Base-by-base conservation (phyloP, 768 basidiomycete species). In the Gautieria morchelliformis region DNA sequence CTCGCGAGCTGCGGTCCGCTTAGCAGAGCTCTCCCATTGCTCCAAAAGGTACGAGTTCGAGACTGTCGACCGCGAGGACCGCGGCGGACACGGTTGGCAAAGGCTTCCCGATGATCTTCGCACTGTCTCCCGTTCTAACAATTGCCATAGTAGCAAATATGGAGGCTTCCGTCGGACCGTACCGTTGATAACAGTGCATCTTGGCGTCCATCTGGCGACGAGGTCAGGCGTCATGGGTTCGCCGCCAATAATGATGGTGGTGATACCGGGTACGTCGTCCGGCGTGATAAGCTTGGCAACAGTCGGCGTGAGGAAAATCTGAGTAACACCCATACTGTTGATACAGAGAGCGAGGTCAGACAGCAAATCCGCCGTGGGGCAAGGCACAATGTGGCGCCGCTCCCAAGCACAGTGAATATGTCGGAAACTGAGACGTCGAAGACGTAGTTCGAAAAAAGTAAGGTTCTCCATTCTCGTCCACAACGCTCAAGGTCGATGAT, bases 1-100 rank as follows among this genome's bases (percentile, higher is more conserved):
- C 63, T 56, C 4, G 66, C 60, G 15, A 67, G 57, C 56, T 67
- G 66, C 12, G 63, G 59, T 2, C 66, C 66, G 24, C 66, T 63
- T 35, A 67, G 47, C 56, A 65, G 24, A 66, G 40, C 48, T 37
- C 47, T 3, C 47, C 47, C 15, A 19, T 20, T 27, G 24, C 24
- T 1, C 47, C 47, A 33, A 48, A 15, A 17, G 47, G 47, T n/a
- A 20, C 47, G 9, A 19, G 47, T 48, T 33, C 24, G 32, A 48
- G 11, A 2, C 47, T 11, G 24, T 48, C 47, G 19, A 15, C 19
- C 17, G 32, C 12, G 9, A 48, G 35, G 4, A 37, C 35, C 9
- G 35, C 35, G 14, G 35, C 35, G 4, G 35, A 37, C 35, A 37
- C 35, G 35, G 35, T 37, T 14, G 35, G 9, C 35, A 37, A 10